phyloP scores from a whole-genome alignment of 768 basidiomycete species.

The Suillus brevipes region DNA sequence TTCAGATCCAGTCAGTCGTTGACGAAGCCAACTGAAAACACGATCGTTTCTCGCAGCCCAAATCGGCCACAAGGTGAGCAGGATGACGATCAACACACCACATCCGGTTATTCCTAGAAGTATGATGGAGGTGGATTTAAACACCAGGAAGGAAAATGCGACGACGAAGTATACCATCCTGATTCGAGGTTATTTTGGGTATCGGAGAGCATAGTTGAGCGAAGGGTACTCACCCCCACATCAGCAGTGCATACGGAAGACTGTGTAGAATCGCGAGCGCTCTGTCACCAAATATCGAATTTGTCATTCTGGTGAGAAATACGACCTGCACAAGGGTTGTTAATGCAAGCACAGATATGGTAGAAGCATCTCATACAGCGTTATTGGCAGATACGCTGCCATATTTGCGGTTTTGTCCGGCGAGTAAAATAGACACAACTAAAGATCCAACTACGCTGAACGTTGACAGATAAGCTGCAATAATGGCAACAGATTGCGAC shows the following conservation, averaged over 20 bases:
- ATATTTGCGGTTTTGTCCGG: neutral
- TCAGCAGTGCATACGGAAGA: conserved; percentile 1
- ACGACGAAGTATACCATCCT: neutral
- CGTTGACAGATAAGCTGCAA: conserved; percentile 10
- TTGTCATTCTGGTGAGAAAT: neutral
- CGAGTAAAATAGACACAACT: conserved; percentile 8
- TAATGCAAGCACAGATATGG: neutral
- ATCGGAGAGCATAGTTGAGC: neutral
- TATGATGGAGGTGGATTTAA: neutral
- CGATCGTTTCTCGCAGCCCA: neutral
- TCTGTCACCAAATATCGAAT: neutral
- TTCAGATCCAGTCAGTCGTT: neutral
- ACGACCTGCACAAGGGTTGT: neutral
- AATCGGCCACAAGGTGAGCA: neutral
- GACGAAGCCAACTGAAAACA: neutral
- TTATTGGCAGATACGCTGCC: neutral
- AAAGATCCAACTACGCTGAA: conserved; percentile 10
- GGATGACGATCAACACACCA: neutral
- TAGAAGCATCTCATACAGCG: neutral
- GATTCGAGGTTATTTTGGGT: neutral
- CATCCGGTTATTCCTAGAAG: neutral
- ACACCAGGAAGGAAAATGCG: neutral
- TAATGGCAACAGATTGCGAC: conserved; percentile 1
- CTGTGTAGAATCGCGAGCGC: neutral
- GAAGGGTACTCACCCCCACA: conserved; percentile 3